These are phyloP conservation scores for Metschnikowia peoriensis DNA, from an alignment of 805 yeast species.

Conservation along the genomic window DNA sequence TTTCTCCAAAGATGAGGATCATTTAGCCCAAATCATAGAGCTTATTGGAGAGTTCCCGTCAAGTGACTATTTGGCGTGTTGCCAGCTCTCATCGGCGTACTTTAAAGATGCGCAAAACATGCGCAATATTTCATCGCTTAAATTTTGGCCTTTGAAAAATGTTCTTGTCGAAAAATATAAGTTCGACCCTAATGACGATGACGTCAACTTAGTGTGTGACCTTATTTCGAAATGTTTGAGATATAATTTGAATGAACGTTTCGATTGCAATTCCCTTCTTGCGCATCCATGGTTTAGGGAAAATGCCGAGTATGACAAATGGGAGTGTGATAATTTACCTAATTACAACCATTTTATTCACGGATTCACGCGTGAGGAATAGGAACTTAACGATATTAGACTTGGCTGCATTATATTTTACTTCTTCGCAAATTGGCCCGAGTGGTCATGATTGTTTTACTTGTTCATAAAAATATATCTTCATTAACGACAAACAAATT, in stretches of 20 bases:
- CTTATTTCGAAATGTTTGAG: slow-evolving; percentile 51
- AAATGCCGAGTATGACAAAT: slow-evolving; percentile 11
- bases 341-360: slow-evolving; percentile 28
- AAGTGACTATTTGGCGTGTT: slow-evolving; percentile 55
- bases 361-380: slow-evolving; percentile 32
- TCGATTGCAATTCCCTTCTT: slow-evolving; percentile 53
- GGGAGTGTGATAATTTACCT: slow-evolving; percentile 22
- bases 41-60: slow-evolving; percentile 68
- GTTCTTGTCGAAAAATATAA: slow-evolving; percentile 87
- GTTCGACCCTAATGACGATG: slow-evolving; percentile 37
- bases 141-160: slow-evolving; percentile 83
- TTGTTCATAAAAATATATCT: neutral
- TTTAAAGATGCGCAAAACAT: slow-evolving; percentile 70
- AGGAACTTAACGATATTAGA: neutral
- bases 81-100: slow-evolving; percentile 53
- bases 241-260: slow-evolving; percentile 48
- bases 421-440: slow-evolving; percentile 4
- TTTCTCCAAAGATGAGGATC: slow-evolving; percentile 91
- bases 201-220: slow-evolving; percentile 40
- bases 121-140: slow-evolving; percentile 74
- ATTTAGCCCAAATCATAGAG: slow-evolving; percentile 92
- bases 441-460: slow-evolving; percentile 3
- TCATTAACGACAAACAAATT: slow-evolving; percentile 9
- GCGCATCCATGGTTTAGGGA: slow-evolving; percentile 50
- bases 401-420: slow-evolving; percentile 3